A percentile compares a stretch with the other conserved stretches of the same genome.
Conservation (phyloP, 23 red algal genomes). For the Gracilariopsis chorda region DNA sequence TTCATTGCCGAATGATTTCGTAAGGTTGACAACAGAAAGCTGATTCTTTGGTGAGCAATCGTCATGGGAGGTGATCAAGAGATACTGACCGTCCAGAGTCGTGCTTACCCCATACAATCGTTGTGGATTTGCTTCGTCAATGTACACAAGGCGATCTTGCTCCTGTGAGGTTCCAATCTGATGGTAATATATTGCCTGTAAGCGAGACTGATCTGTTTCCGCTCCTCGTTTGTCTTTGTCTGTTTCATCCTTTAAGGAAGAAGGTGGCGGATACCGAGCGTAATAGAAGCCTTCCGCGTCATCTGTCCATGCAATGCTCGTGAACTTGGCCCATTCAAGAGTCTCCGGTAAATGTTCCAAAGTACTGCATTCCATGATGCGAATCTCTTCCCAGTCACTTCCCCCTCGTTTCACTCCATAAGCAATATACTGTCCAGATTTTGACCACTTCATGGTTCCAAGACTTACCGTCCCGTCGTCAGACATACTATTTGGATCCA, state of each 20-base stretch:
- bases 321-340: slow-evolving; percentile 82
- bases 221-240: slow-evolving; percentile 68
- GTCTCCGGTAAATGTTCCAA: slow-evolving; percentile 21
- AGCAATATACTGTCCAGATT: slow-evolving; percentile 51
- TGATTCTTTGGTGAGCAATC: slow-evolving; percentile 75
- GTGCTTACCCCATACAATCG: slow-evolving; percentile 48
- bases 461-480: slow-evolving; percentile 71
- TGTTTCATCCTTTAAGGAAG: slow-evolving; percentile 32
- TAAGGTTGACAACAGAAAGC: slow-evolving; percentile 65
- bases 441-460: slow-evolving; percentile 48
- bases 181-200: slow-evolving; percentile 70
- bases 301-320: slow-evolving; percentile 71
- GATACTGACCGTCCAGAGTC: slow-evolving; percentile 67
- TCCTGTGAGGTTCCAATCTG: slow-evolving; percentile 41
- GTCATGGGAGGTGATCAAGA: slow-evolving; percentile 33
- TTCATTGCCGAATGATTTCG: slow-evolving; percentile 32
- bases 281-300: slow-evolving; percentile 79
- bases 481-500: slow-evolving; percentile 72
- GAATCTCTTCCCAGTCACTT: slow-evolving; percentile 78
- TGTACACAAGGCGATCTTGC: slow-evolving; percentile 54
- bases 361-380: slow-evolving; percentile 40
- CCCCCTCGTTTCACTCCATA: slow-evolving; percentile 59
- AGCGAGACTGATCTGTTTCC: slow-evolving; percentile 44
- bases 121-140: slow-evolving; percentile 50
- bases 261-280: slow-evolving; percentile 47